phyloP scores from a whole-genome alignment of 345 rosid species.

The Eucalyptus paniculata region DNA sequence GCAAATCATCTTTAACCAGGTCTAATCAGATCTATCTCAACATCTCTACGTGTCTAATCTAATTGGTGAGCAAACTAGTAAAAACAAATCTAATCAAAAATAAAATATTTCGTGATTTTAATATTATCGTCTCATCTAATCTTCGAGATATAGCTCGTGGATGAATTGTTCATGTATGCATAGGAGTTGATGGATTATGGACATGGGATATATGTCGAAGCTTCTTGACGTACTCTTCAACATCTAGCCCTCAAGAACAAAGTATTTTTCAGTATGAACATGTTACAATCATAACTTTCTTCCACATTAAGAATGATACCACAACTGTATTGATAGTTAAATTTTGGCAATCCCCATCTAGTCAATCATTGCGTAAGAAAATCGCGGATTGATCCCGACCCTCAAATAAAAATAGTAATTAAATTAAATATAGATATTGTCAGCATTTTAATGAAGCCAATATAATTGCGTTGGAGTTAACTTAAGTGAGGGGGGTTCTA shows the following conservation, averaged over 20 bases:
- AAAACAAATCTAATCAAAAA: neutral
- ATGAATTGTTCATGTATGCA: neutral
- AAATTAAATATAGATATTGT: neutral
- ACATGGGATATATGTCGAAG: neutral
- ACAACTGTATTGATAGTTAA: neutral
- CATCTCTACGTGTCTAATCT: neutral
- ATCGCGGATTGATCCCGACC: rapidly evolving
- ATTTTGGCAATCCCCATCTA: neutral
- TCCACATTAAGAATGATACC: neutral
- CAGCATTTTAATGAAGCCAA: neutral
- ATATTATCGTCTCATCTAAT: neutral
- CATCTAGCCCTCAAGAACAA: neutral
- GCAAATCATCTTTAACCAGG: neutral
- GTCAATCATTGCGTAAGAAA: neutral
- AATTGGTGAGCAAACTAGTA: neutral
- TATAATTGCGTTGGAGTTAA: neutral
- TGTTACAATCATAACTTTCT: neutral
- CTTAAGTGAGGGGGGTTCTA: neutral
- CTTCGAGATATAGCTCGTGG: neutral
- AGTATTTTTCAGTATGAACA: neutral
- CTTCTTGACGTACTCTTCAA: neutral
- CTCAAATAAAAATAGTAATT: neutral
- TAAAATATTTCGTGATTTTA: neutral
- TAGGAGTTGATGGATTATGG: neutral
- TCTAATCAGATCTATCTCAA: neutral